phyloP scores from a whole-genome alignment of 2,329 filamentous ascomycete species.

The Paecilomyces sp. region DNA sequence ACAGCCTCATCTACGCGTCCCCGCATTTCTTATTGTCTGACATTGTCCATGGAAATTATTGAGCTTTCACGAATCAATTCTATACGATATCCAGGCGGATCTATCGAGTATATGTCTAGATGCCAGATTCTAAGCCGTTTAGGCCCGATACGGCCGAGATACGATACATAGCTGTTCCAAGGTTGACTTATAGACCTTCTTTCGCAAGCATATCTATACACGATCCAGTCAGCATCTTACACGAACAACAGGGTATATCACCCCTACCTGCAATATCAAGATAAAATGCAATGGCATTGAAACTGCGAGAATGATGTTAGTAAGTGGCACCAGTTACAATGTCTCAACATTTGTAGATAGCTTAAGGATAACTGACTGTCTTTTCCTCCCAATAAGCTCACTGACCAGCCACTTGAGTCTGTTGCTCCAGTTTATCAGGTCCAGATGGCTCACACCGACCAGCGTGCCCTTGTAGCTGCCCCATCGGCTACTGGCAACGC shows the following conservation, averaged over 20 bases:
- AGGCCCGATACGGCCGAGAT: not conserved
- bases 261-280: conserved; percentile 56
- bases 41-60: not conserved
- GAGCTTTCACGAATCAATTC: not conserved
- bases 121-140: not conserved
- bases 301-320: conserved; percentile 32
- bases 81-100: not conserved
- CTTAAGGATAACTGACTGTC: conserved; percentile 36
- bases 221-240: not conserved
- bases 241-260: not conserved
- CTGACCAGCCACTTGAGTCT: conserved; percentile 53
- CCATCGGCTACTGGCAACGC: conserved; percentile 54
- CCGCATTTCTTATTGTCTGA: not conserved
- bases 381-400: conserved; percentile 48
- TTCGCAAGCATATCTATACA: conserved; percentile 59
- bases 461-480: conserved; percentile 57
- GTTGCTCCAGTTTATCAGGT: conserved; percentile 62
- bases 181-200: conserved; percentile 43
- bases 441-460: conserved; percentile 56
- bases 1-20: conserved; percentile 1
- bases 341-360: not conserved
- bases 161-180: not conserved
- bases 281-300: conserved; percentile 59
- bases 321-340: conserved; percentile 1
- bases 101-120: not conserved